Evolutionary conservation across 768 basidiomycete genomes (phyloP), one percentile per base, ranked within the genome.

Genomic region (Psilocybe cubensis): DNA sequence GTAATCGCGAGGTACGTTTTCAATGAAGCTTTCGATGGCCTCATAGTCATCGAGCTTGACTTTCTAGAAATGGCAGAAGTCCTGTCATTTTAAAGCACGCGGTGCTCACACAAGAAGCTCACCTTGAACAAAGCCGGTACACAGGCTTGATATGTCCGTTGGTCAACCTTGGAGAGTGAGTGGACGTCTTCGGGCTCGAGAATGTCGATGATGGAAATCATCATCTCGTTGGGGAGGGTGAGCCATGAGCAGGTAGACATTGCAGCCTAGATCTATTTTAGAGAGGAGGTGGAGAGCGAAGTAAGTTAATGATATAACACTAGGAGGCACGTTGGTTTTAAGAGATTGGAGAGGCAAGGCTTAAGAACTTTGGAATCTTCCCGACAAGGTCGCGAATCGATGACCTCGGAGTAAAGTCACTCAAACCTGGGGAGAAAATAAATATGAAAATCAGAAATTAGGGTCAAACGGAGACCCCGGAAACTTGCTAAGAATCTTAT

Each of bases 201-300:
- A 56, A 71, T 67, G 42, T 76, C 80, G 44, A 87, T 71, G 68
- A 91, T 63, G 24, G 80, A 73, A 63, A 87, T 77, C 71, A 83
- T 84, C 69, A 91, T 83, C 61, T 91, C 89, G 0, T 75, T 74
- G 43, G 89, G 89, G 61, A 91, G 85, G 21, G 69, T 48, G 58
- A 76, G 65, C 89, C 89, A 90, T 63, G 73, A 64, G 56, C 60
- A 53, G 56, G 59, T 53, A 49, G 63, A 46, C 60, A 66, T 64
- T 56, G 49, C 61, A n/a, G 56, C 54, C 46, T 59, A 58, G 62
- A 60, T 62, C 60, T 54, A 57, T 42, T 56, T 48, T 59, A 58
- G 45, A 43, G 54, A 49, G 31, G 10, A 17, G 14, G n/a, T 33
- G 49, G 9, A 24, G 48, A 49, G 47, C 27, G 33, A 4, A 20